Conservation (phyloP, 2,329 filamentous ascomycete genomes). For the Xylaria polymorpha region DNA sequence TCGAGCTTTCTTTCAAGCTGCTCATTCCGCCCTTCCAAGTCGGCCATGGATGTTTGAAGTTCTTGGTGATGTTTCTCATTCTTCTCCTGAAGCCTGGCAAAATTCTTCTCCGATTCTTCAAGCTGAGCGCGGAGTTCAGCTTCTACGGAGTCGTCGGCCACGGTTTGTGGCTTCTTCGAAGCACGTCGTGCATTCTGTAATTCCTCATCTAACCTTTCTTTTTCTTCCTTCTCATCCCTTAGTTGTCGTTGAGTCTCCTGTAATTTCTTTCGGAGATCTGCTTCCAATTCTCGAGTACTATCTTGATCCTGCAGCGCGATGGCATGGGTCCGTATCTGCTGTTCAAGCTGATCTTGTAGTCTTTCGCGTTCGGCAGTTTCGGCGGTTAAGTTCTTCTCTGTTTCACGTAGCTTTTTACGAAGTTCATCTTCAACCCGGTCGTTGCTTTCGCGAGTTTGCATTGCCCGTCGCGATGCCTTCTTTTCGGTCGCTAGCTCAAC, state of each 20-base stretch:
- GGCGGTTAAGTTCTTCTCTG: slow-evolving; percentile 49
- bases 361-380: slow-evolving; percentile 50
- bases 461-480: slow-evolving; percentile 70
- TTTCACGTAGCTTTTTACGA: slow-evolving; percentile 55
- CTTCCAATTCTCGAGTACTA: slow-evolving; percentile 48
- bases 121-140: slow-evolving; percentile 49
- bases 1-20: slow-evolving; percentile 77
- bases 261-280: slow-evolving; percentile 50
- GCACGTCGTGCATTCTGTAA: slow-evolving; percentile 49
- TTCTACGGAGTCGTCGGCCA: slow-evolving; percentile 38
- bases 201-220: slow-evolving; percentile 52
- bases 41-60: slow-evolving; percentile 65
- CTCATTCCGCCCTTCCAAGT: slow-evolving; percentile 71
- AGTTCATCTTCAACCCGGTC: slow-evolving; percentile 56
- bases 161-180: slow-evolving; percentile 47
- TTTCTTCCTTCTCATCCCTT: slow-evolving; percentile 49
- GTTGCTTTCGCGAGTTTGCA: slow-evolving; percentile 57
- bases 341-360: slow-evolving; percentile 51
- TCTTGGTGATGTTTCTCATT: slow-evolving; percentile 59
- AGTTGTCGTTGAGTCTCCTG: slow-evolving; percentile 48
- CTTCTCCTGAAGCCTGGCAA: slow-evolving; percentile 58
- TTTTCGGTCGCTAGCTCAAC: slow-evolving; percentile 87
- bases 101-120: slow-evolving; percentile 47
- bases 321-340: slow-evolving; percentile 48
- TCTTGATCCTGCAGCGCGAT: slow-evolving; percentile 49